phyloP scores from a whole-genome alignment of 352 stramenopile species.

The Phytophthora macrochlamydospora region DNA sequence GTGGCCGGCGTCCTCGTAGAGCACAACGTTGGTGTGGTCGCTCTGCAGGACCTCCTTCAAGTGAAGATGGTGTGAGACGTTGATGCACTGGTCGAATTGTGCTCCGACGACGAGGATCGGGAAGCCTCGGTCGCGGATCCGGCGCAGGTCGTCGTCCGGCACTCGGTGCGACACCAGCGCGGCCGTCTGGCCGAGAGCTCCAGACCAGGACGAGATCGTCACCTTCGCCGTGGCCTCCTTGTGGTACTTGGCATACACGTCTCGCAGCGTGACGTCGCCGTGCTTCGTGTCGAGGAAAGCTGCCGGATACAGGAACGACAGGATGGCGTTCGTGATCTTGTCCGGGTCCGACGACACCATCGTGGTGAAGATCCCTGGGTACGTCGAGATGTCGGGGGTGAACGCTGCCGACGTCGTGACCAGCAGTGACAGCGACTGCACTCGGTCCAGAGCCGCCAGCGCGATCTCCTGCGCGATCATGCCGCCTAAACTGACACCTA shows the following conservation, averaged over 20 bases:
- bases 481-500: constrained; percentile 68
- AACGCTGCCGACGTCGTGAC: constrained; percentile 65
- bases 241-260: constrained; percentile 55
- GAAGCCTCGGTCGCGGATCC: constrained; percentile 44
- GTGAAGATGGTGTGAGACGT: constrained; percentile 37
- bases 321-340: constrained; percentile 46
- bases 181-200: constrained; percentile 36
- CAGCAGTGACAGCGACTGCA: constrained; percentile 64
- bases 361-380: constrained; percentile 40
- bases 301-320: constrained; percentile 65
- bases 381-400: constrained; percentile 35
- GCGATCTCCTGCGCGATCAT: constrained; percentile 77
- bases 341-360: constrained; percentile 39
- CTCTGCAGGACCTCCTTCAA: constrained; percentile 36
- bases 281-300: constrained; percentile 38
- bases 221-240: constrained; percentile 31
- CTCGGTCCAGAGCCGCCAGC: constrained; percentile 40
- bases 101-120: constrained; percentile 53
- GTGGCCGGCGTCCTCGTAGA: constrained; percentile 53
- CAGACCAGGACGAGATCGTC: constrained; percentile 18
- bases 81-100: constrained; percentile 39
- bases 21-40: constrained; percentile 43
- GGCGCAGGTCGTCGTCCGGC: constrained; percentile 39
- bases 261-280: constrained; percentile 36
- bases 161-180: constrained; percentile 38